phyloP scores from a whole-genome alignment of 2,329 filamentous ascomycete species.

The Diplocarpon rosae region DNA sequence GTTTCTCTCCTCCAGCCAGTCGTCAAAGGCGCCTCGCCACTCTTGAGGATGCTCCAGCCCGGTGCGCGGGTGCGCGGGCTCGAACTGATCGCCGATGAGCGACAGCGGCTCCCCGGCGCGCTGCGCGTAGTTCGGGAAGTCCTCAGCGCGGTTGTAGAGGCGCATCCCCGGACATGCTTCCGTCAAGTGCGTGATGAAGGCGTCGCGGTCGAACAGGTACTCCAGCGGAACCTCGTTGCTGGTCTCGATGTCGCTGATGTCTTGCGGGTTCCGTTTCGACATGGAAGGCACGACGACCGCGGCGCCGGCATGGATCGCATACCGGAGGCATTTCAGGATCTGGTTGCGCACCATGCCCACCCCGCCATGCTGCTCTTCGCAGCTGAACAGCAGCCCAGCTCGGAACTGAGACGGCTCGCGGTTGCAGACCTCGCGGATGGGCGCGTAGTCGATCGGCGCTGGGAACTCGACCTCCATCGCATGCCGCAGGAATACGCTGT shows the following conservation, averaged over 20 bases:
- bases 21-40: constrained; percentile 17
- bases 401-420: not conserved
- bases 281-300: constrained; percentile 15
- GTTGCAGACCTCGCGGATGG: not conserved
- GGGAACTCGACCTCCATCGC: not conserved
- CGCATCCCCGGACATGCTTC: constrained; percentile 19
- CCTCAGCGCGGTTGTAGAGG: constrained; percentile 9
- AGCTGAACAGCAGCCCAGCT: constrained; percentile 15
- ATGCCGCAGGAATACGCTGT: not conserved
- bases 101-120: not conserved
- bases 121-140: constrained; percentile 1
- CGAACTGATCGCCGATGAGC: constrained; percentile 4
- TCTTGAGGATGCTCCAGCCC: constrained; percentile 15
- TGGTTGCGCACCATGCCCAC: constrained; percentile 25
- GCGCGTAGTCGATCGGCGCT: not conserved
- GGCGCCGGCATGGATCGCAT: constrained; percentile 21
- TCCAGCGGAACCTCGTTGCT: constrained; percentile 9
- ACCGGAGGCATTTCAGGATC: constrained; percentile 23
- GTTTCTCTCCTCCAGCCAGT: constrained; percentile 14
- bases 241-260: constrained; percentile 12
- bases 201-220: constrained; percentile 21
- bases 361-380: constrained; percentile 19
- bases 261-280: constrained; percentile 11
- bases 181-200: constrained; percentile 19
- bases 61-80: constrained; percentile 16